Evolutionary conservation across 2,329 filamentous ascomycete species (phyloP), one percentile per base, ranked within the genome.

Genomic region (Aspergillus pseudoviridinutans): DNA sequence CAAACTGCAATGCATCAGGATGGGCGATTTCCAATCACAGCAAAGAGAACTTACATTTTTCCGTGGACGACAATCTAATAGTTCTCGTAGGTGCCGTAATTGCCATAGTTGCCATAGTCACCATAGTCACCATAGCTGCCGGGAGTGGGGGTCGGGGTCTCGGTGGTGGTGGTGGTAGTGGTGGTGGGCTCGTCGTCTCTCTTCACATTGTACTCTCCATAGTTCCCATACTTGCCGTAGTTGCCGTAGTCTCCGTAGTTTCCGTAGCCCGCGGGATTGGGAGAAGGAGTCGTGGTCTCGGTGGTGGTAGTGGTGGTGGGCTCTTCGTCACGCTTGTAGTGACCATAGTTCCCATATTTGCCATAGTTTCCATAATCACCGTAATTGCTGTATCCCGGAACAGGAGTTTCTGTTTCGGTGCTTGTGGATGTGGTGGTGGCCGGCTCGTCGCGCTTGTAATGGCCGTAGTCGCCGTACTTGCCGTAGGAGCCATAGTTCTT

Each of bases 151-250:
- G 49, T 24, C 9, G 56, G 10, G 29, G 47, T 50, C 12, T 29
- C 46, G 12, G 49, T n/a, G 25, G 56, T 7, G 0, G 22, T 25
- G 24, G 24, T 25, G 24, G 24, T 25, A 25, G 24, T 25, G 24
- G 24, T 25, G 24, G 24, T 25, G 24, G 24, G 41, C 20, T 57
- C 46, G 3, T 22, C 55, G 24, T 57, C 55, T 8, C 55, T 24
- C 49, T 51, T 55, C 29, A 50, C 35, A 3, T 54, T 32, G 28
- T 59, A 59, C 17, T 50, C 29, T 24, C 29, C 50, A 20, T 57
- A 57, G 27, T 10, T 29, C 24, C 58, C 63, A 46, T 65, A 65
- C 24, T 61, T 47, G 8, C 57, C 65, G 51, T 66, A 66, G 41
- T 58, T 57, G 9, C 49, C 58, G n/a, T 64, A 65, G 8, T 29